Percentiles rank a stretch among this genome's conserved stretches.
Evolutionary conservation across 805 yeast genomes (phyloP).

Genomic region (Wickerhamomyces bovis): DNA sequence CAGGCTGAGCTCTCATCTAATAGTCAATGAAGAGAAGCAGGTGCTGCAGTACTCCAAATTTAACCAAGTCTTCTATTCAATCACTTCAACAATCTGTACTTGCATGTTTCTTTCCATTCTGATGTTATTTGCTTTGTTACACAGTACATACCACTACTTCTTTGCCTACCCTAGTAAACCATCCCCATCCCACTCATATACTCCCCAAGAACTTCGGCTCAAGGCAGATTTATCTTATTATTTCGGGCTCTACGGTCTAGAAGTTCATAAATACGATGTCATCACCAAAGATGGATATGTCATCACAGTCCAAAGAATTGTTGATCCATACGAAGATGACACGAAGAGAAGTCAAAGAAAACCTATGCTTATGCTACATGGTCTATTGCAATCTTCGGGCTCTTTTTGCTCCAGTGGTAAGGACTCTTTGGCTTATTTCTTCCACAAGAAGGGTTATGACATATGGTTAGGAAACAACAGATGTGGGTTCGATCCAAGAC

Average conservation of each 20-base stretch:
- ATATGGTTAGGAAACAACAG: constrained; percentile 92
- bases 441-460: constrained; percentile 56
- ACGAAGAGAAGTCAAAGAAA: constrained; percentile 28
- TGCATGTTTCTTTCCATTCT: constrained; percentile 10
- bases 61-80: constrained; percentile 2
- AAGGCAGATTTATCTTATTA: constrained; percentile 62
- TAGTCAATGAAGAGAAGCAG: neutral
- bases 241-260: constrained; percentile 53
- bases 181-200: constrained; percentile 7
- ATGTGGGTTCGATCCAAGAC: constrained; percentile 75
- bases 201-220: constrained; percentile 30
- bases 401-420: constrained; percentile 81
- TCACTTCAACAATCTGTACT: constrained; percentile 13
- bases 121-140: constrained; percentile 12
- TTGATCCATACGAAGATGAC: constrained; percentile 35
- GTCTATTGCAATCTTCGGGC: constrained; percentile 81
- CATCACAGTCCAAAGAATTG: constrained; percentile 57
- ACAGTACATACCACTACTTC: neutral
- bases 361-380: constrained; percentile 80
- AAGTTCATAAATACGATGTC: constrained; percentile 51
- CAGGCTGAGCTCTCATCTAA: neutral
- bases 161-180: constrained; percentile 3
- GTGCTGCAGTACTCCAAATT: neutral
- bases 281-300: constrained; percentile 78
- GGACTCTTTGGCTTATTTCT: constrained; percentile 63